A percentile compares a stretch with the other conserved stretches of the same genome.
Evolutionary conservation across 192 early-diverging fungal species (phyloP).

Genomic region (Coemansia sp.): DNA sequence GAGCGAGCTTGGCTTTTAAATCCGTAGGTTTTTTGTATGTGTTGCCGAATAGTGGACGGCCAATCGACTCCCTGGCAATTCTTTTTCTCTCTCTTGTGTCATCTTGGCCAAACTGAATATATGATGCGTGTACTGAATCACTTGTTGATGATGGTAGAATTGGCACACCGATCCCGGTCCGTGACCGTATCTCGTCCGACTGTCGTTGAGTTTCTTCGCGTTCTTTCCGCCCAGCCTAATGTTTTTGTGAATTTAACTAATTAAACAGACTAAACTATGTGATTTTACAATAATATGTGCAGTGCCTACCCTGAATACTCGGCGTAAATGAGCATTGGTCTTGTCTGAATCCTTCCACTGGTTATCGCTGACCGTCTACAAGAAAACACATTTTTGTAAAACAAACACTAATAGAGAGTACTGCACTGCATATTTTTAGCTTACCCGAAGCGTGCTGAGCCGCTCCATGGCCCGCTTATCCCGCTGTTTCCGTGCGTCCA

Average conservation of each 20-base stretch:
- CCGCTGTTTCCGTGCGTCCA: conserved; percentile 53
- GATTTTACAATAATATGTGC: background rate
- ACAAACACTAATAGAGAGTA: conserved; percentile 67
- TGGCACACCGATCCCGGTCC: conserved; percentile 60
- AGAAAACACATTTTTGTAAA: background rate
- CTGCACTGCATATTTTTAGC: conserved; percentile 60
- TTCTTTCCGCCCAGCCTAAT: conserved; percentile 59
- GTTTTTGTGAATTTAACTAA: background rate
- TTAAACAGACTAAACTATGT: too few relatives aligned
- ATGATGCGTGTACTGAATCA: conserved; percentile 57
- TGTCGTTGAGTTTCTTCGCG: conserved; percentile 55
- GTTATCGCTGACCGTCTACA: conserved; percentile 66
- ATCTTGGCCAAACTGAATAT: conserved; percentile 45
- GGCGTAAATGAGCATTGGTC: conserved; percentile 68
- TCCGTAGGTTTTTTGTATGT: background rate
- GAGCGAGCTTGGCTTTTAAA: conserved; percentile 11
- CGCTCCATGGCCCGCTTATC: conserved; percentile 50
- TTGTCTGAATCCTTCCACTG: conserved; percentile 82
- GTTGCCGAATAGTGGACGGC: conserved; percentile 13
- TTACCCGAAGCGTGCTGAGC: conserved; percentile 52
- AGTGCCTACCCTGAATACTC: conserved; percentile 60
- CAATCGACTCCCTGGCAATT: background rate
- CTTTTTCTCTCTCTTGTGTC: background rate
- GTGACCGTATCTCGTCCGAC: conserved; percentile 55
- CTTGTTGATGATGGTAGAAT: conserved; percentile 57